These are phyloP conservation scores for Apiospora phragmitis DNA, from an alignment of 2,329 filamentous ascomycete species.

Conservation along the genomic window DNA sequence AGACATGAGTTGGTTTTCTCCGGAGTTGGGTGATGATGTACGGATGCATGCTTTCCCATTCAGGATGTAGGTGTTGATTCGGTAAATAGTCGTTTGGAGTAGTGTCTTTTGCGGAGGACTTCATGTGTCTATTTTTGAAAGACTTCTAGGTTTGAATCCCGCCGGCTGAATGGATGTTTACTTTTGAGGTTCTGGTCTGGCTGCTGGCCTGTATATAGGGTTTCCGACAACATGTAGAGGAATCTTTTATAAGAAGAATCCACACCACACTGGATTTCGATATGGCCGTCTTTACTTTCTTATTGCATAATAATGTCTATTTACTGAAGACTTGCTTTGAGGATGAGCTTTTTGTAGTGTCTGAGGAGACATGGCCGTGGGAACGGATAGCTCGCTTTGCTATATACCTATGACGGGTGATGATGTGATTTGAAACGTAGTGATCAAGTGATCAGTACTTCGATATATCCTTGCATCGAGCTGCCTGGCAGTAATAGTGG, in stretches of 20 bases:
- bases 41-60: background rate
- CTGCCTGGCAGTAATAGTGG: too few species aligned
- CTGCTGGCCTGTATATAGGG: conserved; percentile 13
- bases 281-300: background rate
- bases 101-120: conserved; percentile 12
- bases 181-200: background rate
- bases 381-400: too few species aligned
- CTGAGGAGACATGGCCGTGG: too few species aligned
- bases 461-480: too few species aligned
- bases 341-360: too few species aligned
- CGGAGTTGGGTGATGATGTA: conserved; percentile 4
- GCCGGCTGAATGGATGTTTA: background rate
- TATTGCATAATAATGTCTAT: background rate
- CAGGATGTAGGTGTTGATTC: background rate
- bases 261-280: background rate
- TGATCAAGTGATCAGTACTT: too few species aligned
- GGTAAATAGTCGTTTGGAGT: conserved; percentile 1
- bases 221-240: background rate
- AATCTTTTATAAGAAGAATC: background rate
- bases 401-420: too few species aligned
- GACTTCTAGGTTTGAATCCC: background rate
- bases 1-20: background rate
- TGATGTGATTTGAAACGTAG: too few species aligned
- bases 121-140: conserved; percentile 11
- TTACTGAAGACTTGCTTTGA: too few species aligned